Base-by-base conservation (phyloP, 192 early-diverging fungal species). In the Backusella westeae region DNA sequence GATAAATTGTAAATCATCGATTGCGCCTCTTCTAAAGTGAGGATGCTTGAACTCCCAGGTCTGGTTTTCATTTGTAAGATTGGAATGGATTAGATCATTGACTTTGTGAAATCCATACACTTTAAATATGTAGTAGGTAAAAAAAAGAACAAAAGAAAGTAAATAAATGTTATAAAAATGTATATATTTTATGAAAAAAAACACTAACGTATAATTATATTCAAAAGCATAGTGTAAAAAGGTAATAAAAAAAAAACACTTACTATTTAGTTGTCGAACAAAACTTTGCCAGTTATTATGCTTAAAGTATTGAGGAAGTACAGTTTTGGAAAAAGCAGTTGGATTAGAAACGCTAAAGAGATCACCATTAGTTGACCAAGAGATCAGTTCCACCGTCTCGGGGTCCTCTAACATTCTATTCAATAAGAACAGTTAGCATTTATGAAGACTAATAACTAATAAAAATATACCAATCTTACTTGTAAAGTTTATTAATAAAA, bases 1-100 rank as follows among this genome's bases (percentile, higher is more conserved):
- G 29, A 83, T 83, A 39, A 80, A 77, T 78, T 87, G 80, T 78
- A 89, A 67, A 73, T 76, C 85, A 42, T 80, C 42, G 49, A 84
- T 83, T 15, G 79, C 80, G 36, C 92, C 92, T 77, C 89, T 87
- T 80, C 91, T 92, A 75, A 96, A 96, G 26, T 90, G 86, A 0
- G 92, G 93, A 74, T 96, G 95, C 77, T 91, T 90, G 76, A 96
- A 96, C 78, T 96, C 93, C 94, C 95, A 95, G 1, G 92, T 89
- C 83, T 95, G 90, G 46, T 75, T 87, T 75, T 90, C 89, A 74
- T 80, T 86, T 73, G 77, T 81, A 73, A 70, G 85, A 79, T 85
- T 88, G 63, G 77, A 85, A 69, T 88, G 81, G 49, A 86, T 69
- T 72, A 86, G 82, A 69, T 63, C 52, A 36, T 53, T 26, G 7